phyloP scores from a whole-genome alignment of 2,329 filamentous ascomycete species.

The Colletotrichum tamarilloi region DNA sequence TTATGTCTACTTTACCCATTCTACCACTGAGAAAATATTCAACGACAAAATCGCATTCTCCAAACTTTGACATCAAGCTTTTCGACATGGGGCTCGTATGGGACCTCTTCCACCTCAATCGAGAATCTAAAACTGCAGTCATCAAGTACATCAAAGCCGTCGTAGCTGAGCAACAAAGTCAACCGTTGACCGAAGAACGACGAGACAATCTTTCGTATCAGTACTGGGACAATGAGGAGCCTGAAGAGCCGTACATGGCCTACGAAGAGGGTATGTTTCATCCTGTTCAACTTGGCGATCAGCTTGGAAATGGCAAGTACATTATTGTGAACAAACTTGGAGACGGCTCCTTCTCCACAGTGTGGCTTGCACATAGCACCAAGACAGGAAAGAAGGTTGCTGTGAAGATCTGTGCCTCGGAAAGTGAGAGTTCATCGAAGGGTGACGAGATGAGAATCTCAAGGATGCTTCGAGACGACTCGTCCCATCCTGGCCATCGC shows the following conservation, averaged over 20 bases:
- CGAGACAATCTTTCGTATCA: background rate
- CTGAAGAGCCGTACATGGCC: background rate
- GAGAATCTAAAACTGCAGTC: background rate
- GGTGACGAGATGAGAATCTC: background rate
- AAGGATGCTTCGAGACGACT: background rate
- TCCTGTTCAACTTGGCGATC: background rate
- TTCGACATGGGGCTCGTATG: background rate
- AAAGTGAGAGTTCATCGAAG: background rate
- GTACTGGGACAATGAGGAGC: background rate
- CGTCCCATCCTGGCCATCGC: background rate
- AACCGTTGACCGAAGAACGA: background rate
- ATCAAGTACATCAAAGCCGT: background rate
- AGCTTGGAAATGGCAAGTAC: background rate
- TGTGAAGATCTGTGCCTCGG: background rate
- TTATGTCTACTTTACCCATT: too few relatives aligned
- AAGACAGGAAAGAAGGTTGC: background rate
- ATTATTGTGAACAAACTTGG: background rate
- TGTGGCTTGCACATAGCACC: background rate
- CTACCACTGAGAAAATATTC: background rate
- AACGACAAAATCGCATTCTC: background rate
- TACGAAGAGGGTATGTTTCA: background rate
- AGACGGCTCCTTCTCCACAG: background rate
- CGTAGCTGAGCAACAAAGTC: background rate
- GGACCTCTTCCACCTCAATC: background rate
- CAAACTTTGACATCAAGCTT: background rate